These are phyloP conservation scores for Porphyrellus sp. DNA, from an alignment of 1,284 basidiomycete species.

Conservation along the genomic window DNA sequence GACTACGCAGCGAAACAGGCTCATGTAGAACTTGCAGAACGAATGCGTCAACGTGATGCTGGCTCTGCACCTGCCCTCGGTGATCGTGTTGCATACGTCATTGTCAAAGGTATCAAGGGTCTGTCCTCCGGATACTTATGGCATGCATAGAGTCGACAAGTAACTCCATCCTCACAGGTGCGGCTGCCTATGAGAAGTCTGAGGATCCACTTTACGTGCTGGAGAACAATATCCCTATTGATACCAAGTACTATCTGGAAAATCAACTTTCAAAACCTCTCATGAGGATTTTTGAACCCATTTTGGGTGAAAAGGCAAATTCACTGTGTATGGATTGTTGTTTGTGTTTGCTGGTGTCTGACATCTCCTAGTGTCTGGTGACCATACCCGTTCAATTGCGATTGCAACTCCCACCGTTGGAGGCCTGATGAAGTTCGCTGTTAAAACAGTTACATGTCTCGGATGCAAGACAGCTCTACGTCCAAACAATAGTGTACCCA, in stretches of 20 bases:
- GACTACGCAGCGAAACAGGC: conserved; percentile 92
- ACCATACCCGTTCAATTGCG: conserved; percentile 89
- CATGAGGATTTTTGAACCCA: conserved; percentile 96
- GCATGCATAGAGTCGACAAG: background rate
- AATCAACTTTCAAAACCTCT: conserved; percentile 95
- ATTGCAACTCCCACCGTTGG: conserved; percentile 94
- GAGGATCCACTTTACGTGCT: conserved; percentile 95
- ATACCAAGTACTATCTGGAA: conserved; percentile 95
- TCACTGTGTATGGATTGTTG: conserved; percentile 62
- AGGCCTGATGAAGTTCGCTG: conserved; percentile 95
- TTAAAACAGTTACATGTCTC: conserved; percentile 89
- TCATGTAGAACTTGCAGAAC: conserved; percentile 89
- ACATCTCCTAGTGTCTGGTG: conserved; percentile 72
- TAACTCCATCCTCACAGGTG: conserved; percentile 48
- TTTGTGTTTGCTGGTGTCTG: conserved; percentile 6
- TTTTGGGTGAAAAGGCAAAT: conserved; percentile 85
- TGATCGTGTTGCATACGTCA: conserved; percentile 96
- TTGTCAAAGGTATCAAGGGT: conserved; percentile 94
- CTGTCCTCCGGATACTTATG: conserved; percentile 2
- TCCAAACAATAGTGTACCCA: conserved; percentile 64
- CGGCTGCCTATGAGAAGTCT: conserved; percentile 96
- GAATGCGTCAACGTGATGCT: conserved; percentile 94
- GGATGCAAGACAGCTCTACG: conserved; percentile 89
- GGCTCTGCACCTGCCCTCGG: conserved; percentile 91
- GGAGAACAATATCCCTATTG: conserved; percentile 94